Evolutionary conservation across 148 eudicot genomes (phyloP), one percentile per base, ranked within the genome.

Genomic region (Rhododendron simsii): DNA sequence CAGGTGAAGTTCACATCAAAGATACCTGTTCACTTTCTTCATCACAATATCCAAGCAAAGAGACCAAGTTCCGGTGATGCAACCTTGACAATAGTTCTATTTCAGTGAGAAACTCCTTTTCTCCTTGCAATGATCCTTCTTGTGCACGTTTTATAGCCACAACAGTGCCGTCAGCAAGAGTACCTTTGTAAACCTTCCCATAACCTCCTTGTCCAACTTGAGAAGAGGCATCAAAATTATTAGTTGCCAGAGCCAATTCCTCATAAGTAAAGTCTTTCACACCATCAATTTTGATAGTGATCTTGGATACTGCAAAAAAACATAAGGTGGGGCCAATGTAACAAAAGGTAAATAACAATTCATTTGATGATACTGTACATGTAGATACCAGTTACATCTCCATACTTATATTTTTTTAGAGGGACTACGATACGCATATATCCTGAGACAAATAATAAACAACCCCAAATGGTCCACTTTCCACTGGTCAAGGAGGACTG

Each of bases 151-250:
- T 96, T 83, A 96, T 88, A 48, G 99, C 99, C 47, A 95, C 97
- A 82, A 91, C 74, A 47, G 90, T 89, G 35, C 90, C 90, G 48
- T 92, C 94, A 18, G 89, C 89, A 81, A 95, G 85, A 87, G 89
- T 88, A 81, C 98, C 99, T 91, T 81, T 93, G 83, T 91, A 95
- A 57, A 96, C 99, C 74, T 90, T 94, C 83, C 99, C 99, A 86
- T 96, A 96, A 84, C 99, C 99, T 91, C 99, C 99, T 90, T 89
- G 92, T 15, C 99, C 99, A 81, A 96, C 93, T 90, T 94, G 92
- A 88, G 91, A 83, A 50, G 94, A 88, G 71, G 65, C 79, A 86
- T 86, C 87, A 81, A 96, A 96, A 85, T 86, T 87, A 51, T 87
- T 74, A 48, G 99, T 96, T 50, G 95, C 98, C 53, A 67, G 84